phyloP scores from a whole-genome alignment of 805 yeast genomes.

The Kuraishia ogatae region DNA sequence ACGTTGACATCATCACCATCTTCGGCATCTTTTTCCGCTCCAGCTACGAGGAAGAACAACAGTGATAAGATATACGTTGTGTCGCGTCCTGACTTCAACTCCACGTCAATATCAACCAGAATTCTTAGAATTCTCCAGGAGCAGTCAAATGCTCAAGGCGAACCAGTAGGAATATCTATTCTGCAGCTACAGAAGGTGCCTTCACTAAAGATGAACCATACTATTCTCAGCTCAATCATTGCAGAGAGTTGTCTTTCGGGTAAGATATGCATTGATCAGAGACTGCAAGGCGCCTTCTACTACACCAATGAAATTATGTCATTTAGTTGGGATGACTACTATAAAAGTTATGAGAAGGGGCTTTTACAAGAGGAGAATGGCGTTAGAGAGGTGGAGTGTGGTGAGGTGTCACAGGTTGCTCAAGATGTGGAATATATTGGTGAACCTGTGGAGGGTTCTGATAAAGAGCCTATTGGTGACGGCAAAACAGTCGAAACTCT shows the following conservation, averaged over 20 bases:
- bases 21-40: too few species aligned
- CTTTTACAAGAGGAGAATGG: too few species aligned
- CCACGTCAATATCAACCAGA: conserved; percentile 15
- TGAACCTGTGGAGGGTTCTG: too few species aligned
- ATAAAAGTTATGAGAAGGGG: background rate
- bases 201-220: conserved; percentile 17
- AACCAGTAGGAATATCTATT: conserved; percentile 16
- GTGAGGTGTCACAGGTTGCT: too few species aligned
- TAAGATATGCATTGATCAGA: conserved; percentile 17
- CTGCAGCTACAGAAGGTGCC: conserved; percentile 17
- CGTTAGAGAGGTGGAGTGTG: too few species aligned
- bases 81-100: conserved; percentile 14
- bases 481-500: too few species aligned
- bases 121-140: conserved; percentile 10
- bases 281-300: conserved; percentile 19
- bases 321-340: conserved; percentile 12
- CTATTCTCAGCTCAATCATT: conserved; percentile 20
- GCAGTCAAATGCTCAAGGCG: background rate
- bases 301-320: conserved; percentile 18
- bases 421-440: too few species aligned
- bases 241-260: conserved; percentile 15
- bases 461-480: too few species aligned
- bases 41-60: conserved; percentile 12
- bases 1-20: background rate
- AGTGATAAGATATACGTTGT: conserved; percentile 17